Percentiles rank a stretch among this genome's conserved stretches.
Conservation (phyloP, 768 basidiomycete genomes). For the Clitopilus hobsonii region DNA sequence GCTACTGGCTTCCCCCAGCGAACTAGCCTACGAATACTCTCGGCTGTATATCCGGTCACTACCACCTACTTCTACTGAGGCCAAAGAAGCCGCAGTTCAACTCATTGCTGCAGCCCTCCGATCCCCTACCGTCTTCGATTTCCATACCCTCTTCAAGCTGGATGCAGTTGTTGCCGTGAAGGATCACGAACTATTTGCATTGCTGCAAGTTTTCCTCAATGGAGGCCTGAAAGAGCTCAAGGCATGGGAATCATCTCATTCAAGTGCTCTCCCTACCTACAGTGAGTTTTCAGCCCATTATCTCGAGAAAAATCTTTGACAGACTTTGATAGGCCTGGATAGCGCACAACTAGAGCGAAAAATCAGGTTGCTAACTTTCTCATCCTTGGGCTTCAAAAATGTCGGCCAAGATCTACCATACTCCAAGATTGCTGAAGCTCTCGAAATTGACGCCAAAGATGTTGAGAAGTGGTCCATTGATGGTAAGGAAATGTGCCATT, state of each 20-base stretch:
- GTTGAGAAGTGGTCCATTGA: slow-evolving; percentile 90
- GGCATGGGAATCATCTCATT: slow-evolving; percentile 52
- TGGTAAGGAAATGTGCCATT: too few relatives aligned
- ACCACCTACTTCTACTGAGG: slow-evolving; percentile 45
- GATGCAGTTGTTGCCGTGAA: slow-evolving; percentile 63
- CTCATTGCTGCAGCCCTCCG: slow-evolving; percentile 62
- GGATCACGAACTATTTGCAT: slow-evolving; percentile 65
- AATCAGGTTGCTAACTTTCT: slow-evolving; percentile 72
- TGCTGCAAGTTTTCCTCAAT: slow-evolving; percentile 73
- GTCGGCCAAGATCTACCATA: slow-evolving; percentile 74
- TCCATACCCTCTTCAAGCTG: slow-evolving; percentile 75
- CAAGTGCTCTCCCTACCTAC: slow-evolving; percentile 46
- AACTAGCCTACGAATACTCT: slow-evolving; percentile 55
- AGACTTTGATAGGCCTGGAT: slow-evolving; percentile 44
- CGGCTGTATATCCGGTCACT: slow-evolving; percentile 59
- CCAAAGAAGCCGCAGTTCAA: slow-evolving; percentile 51
- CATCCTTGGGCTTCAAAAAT: slow-evolving; percentile 73
- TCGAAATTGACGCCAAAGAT: slow-evolving; percentile 59
- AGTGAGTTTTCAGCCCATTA: slow-evolving; percentile 35
- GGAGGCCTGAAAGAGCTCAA: slow-evolving; percentile 58
- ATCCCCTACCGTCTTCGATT: slow-evolving; percentile 68
- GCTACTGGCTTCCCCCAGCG: neutral
- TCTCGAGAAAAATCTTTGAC: neutral
- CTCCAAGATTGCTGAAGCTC: slow-evolving; percentile 55
- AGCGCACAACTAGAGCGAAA: slow-evolving; percentile 63